Percentiles rank a stretch among this genome's conserved stretches.
These are phyloP conservation scores for Hsuehochloa calcarea DNA, from an alignment of 176 grass and related monocot genomes.

Conservation along the genomic window DNA sequence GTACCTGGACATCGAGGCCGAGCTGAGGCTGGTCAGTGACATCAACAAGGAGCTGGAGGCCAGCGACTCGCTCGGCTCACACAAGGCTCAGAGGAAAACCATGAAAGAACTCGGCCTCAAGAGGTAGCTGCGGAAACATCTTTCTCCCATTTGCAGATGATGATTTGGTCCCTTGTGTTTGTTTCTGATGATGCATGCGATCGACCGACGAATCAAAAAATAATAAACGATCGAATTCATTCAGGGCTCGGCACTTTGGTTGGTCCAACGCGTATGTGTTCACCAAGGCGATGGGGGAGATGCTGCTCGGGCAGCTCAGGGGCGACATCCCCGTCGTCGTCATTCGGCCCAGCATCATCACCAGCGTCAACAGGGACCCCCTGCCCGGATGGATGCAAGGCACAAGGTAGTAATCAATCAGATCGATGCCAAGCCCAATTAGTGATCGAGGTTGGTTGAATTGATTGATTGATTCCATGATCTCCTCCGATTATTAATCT, in stretches of 20 bases:
- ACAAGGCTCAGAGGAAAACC: conserved; percentile 34
- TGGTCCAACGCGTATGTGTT: conserved; percentile 94
- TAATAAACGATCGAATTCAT: too few relatives aligned
- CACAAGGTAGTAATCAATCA: conserved; percentile 17
- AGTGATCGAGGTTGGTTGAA: neutral
- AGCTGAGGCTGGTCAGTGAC: conserved; percentile 56
- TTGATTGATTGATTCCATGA: too few relatives aligned
- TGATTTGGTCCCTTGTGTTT: too few relatives aligned
- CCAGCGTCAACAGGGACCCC: conserved; percentile 60
- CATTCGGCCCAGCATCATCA: conserved; percentile 70
- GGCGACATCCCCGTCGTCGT: conserved; percentile 52
- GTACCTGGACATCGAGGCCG: conserved; percentile 62
- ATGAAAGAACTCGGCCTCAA: conserved; percentile 90
- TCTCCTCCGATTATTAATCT: neutral
- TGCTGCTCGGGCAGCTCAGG: conserved; percentile 45
- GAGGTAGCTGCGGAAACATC: neutral
- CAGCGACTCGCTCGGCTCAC: neutral
- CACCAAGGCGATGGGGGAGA: conserved; percentile 84
- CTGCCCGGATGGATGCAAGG: conserved; percentile 88
- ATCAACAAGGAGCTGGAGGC: conserved; percentile 38
- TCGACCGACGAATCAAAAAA: neutral
- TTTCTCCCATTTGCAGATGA: too few relatives aligned
- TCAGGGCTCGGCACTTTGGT: conserved; percentile 55
- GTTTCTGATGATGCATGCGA: neutral
- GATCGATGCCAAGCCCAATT: neutral